Evolutionary conservation across 2,329 filamentous ascomycete species (phyloP).

Genomic region (Neophaeococcomyces mojaviensis): DNA sequence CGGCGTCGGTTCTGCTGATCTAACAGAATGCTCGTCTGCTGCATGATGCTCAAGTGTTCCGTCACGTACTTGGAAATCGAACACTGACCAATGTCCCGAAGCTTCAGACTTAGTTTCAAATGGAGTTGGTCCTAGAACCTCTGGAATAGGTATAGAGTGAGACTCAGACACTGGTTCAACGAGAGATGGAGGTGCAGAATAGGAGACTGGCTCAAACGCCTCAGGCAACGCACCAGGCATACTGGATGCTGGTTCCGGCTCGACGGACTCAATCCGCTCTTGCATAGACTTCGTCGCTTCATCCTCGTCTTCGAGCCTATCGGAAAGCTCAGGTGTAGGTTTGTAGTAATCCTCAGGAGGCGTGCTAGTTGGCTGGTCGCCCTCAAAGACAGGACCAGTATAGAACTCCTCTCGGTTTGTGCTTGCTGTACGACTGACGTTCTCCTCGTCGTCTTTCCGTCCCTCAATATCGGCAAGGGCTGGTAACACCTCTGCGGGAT

Average conservation of each 20-base stretch:
- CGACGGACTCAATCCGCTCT: slow-evolving; percentile 14
- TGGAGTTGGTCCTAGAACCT: neutral
- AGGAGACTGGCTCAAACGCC: slow-evolving; percentile 12
- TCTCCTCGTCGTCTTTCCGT: neutral
- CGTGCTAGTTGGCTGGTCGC: neutral
- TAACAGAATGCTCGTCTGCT: neutral
- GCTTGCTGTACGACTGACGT: neutral
- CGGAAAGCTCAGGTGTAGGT: slow-evolving; percentile 12
- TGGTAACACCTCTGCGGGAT: slow-evolving; percentile 9
- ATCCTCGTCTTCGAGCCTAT: slow-evolving; percentile 16
- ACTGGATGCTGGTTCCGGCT: slow-evolving; percentile 29
- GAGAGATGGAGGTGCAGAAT: too few species aligned
- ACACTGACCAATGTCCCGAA: too few species aligned
- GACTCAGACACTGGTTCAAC: too few species aligned
- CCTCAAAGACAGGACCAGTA: neutral
- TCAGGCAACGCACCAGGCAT: slow-evolving; percentile 48
- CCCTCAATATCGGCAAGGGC: neutral
- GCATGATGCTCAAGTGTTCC: neutral
- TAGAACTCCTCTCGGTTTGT: neutral
- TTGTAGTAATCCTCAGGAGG: neutral
- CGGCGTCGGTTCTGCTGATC: neutral
- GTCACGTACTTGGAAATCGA: too few species aligned
- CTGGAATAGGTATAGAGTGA: neutral
- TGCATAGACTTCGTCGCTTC: slow-evolving; percentile 15
- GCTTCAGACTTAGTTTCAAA: too few species aligned